phyloP scores from a whole-genome alignment of 495 filamentous ascomycete genomes.

The Aspergillus mulundensis region DNA sequence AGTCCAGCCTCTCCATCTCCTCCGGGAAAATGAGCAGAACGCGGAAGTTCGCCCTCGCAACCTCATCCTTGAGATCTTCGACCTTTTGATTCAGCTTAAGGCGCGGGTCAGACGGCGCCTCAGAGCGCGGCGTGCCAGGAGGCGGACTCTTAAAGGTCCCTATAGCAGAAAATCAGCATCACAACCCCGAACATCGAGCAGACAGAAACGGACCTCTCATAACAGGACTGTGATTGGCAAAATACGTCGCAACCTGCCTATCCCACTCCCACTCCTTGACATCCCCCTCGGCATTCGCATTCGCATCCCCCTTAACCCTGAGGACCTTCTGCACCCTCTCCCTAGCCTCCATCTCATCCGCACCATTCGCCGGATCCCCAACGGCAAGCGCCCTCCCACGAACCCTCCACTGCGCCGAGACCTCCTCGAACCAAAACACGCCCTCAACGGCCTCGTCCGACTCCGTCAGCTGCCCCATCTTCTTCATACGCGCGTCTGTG shows the following conservation, averaged over 20 bases:
- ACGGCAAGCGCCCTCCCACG: slow-evolving; percentile 70
- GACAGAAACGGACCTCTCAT: slow-evolving; percentile 58
- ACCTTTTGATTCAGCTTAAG: slow-evolving; percentile 65
- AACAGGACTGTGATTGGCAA: slow-evolving; percentile 75
- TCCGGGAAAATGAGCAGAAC: slow-evolving; percentile 79
- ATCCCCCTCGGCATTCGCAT: slow-evolving; percentile 25
- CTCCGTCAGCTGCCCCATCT: slow-evolving; percentile 58
- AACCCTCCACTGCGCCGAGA: slow-evolving; percentile 78
- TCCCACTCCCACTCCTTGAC: slow-evolving; percentile 58
- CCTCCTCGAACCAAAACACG: slow-evolving; percentile 73
- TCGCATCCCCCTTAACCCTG: slow-evolving; percentile 29
- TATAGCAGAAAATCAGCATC: slow-evolving; percentile 16
- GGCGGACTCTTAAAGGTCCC: slow-evolving; percentile 72
- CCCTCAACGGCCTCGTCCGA: slow-evolving; percentile 69
- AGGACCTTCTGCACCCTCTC: slow-evolving; percentile 37
- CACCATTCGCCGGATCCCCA: slow-evolving; percentile 50
- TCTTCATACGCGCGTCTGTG: slow-evolving; percentile 83
- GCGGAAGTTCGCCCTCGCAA: slow-evolving; percentile 76
- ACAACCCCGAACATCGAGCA: too few species aligned
- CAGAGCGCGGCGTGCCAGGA: slow-evolving; percentile 59
- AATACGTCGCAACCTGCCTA: slow-evolving; percentile 76
- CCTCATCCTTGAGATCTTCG: slow-evolving; percentile 58
- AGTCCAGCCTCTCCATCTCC: slow-evolving; percentile 72
- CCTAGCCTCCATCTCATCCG: slow-evolving; percentile 39
- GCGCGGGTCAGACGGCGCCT: slow-evolving; percentile 40